Base-by-base conservation (phyloP, 108 stramenopile genomes). In the Schizochytrium sp. region DNA sequence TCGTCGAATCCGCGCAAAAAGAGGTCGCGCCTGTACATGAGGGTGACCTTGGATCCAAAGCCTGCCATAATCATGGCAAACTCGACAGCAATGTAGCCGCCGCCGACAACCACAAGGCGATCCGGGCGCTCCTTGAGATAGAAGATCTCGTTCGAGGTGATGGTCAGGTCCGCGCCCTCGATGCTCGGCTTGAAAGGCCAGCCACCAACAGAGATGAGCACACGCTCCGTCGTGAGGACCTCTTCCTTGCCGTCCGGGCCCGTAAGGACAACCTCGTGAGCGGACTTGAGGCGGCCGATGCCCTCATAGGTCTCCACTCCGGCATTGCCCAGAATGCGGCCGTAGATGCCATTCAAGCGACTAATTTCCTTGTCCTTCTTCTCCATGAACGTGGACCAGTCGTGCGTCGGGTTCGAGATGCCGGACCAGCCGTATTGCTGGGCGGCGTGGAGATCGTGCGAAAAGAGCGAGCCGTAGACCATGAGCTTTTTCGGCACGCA, bases 21-120 rank as follows among this genome's bases (percentile, higher is more conserved):
- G 87, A 69, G 72, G 90, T 89, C 94, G 92, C 57, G 94, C 88
- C 72, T 96, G 87, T 41, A 87, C 5, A 97, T 94, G 29, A 97
- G 92, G 28, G 95, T 94, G 10, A 96, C 95, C 59, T 97, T 94
- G 44, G 94, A 94, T 0, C 97, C 97, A 19, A 98, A 90, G 60
- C 93, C 93, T 45, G 96, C 93, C 58, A 99, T 91, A 25, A 98
- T 95, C 58, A 97, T 96, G 5, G 97, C 97, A 14, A 98, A 89
- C 92, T 98, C 98, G 16, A 98, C 97, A 41, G 97, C 98, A 90
- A 98, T 98, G 92, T 98, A 99, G 29, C 98, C 98, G 21, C 96
- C 97, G n/a, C 98, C 98, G 23, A 99, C 96, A 43, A 99, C 96
- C 41, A 96, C 95, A 5, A 95, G 96, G 72, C 94, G 93, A 60